Base-by-base conservation (phyloP, 148 eudicot species). In the Camellia japonica region DNA sequence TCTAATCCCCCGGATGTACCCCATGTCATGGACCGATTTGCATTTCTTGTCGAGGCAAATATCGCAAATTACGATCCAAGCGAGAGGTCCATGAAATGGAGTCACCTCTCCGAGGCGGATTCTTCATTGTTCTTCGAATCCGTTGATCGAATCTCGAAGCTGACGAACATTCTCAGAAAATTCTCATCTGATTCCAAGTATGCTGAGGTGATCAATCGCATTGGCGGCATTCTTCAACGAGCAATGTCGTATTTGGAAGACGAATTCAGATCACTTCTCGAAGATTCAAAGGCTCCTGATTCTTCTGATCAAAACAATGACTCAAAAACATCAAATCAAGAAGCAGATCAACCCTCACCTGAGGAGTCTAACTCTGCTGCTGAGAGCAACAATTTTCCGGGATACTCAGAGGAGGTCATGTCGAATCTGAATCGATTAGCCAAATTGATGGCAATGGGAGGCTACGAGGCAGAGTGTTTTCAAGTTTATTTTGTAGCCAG, bases 211-310 rank as follows among this genome's bases (percentile, higher is more conserved):
- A 83, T 87, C 49, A 89, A 85, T 76, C 83, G 83, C 46, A 44
- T 80, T 4, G 81, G 87, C 10, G 79, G 84, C 0, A 78, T 89
- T 49, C 86, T 82, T 54, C 92, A 87, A 42, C 88, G 87, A 0
- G 83, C 88, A 62, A 82, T 89, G 92, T 75, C 87, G 0, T 78
- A 83, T 11, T n/a, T 87, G 60, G 90, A 89, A 83, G 92, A 84
- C 5, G 92, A 85, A 58, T 87, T 85, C 81, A 87, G 80, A 59
- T 54, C 77, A 0, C 70, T 89, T 51, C 82, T 87, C 0, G 90
- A 87, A 71, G 87, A 87, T 71, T 23, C 75, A 0, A 59, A 74
- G 23, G 7, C 30, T 18, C 41, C 18, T 14, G 73, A 80, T 47
- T 47, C 64, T 2, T 55, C 63, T 38, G 44, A 75, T 49, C 52